Evolutionary conservation across 1,139 yeast genomes (phyloP).

Genomic region (Sugiyamaella pinicola): DNA sequence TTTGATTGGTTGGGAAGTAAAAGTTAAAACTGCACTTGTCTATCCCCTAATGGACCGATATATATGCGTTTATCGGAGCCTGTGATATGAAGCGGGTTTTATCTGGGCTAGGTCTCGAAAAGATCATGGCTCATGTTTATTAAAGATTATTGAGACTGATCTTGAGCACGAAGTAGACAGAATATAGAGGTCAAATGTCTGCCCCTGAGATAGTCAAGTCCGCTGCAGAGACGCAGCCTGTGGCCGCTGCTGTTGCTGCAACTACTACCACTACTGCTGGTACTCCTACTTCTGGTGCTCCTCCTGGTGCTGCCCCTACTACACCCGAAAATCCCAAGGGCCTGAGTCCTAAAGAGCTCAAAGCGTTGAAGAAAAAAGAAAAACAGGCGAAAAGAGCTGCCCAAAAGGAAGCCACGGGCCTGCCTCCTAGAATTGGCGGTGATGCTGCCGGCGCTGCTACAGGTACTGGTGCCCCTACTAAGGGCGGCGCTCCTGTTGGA

Average conservation of each 20-base stretch:
- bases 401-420: conserved; percentile 53
- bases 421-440: conserved; percentile 33
- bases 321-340: conserved; percentile 29
- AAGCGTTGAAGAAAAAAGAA: conserved; percentile 83
- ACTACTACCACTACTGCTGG: neutral
- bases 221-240: neutral
- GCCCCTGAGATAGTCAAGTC: conserved; percentile 4
- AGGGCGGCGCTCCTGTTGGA: conserved; percentile 12
- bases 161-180: neutral
- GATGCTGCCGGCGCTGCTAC: conserved; percentile 16
- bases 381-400: conserved; percentile 88
- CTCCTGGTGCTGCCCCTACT: conserved; percentile 16
- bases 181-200: conserved; percentile 1
- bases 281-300: conserved; percentile 4
- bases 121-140: neutral
- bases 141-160: neutral
- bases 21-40: neutral
- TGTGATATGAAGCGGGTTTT: neutral
- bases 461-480: conserved; percentile 3
- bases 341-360: conserved; percentile 78
- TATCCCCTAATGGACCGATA: neutral
- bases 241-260: neutral
- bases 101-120: conserved; percentile 12
- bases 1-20: conserved; percentile 11
- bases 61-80: neutral